phyloP scores from a whole-genome alignment of 2,329 filamentous ascomycete species.

The Fusarium kyushuense region DNA sequence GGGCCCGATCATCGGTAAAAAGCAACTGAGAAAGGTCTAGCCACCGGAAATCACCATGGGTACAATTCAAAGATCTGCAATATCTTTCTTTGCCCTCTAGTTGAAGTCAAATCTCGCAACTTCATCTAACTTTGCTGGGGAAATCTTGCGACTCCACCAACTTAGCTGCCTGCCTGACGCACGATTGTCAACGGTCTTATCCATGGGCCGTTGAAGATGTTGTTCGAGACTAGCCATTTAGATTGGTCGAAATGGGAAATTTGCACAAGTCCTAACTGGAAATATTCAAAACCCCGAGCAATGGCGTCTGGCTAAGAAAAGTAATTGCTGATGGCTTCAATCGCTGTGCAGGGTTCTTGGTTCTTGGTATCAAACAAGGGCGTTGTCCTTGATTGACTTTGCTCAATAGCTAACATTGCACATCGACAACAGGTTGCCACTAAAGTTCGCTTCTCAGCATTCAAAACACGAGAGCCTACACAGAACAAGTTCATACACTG shows the following conservation, averaged over 20 bases:
- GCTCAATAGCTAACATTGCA: not conserved
- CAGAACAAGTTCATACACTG: not conserved
- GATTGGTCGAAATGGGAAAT: not conserved
- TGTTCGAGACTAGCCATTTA: not conserved
- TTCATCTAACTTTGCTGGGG: constrained; percentile 11
- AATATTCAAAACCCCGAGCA: constrained; percentile 14
- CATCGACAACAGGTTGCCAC: not conserved
- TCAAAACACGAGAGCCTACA: not conserved
- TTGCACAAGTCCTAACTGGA: constrained; percentile 10
- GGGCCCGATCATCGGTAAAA: constrained; percentile 30
- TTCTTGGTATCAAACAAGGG: not conserved
- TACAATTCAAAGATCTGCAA: constrained; percentile 19
- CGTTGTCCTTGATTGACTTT: constrained; percentile 1
- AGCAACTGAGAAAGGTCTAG: constrained; percentile 29
- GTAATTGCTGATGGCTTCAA: constrained; percentile 4
- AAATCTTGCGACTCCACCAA: constrained; percentile 6
- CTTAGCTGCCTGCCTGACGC: constrained; percentile 22
- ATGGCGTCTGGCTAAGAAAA: constrained; percentile 13
- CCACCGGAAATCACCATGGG: constrained; percentile 7
- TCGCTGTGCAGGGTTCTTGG: not conserved
- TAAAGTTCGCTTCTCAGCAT: constrained; percentile 9
- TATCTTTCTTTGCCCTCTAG: constrained; percentile 6
- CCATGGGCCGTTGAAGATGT: constrained; percentile 2
- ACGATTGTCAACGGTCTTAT: constrained; percentile 21
- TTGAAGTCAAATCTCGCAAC: constrained; percentile 2